A percentile compares a stretch with the other conserved stretches of the same genome.
phyloP scores from a whole-genome alignment of 257 asterid genomes.

The Fraxinus anomala region DNA sequence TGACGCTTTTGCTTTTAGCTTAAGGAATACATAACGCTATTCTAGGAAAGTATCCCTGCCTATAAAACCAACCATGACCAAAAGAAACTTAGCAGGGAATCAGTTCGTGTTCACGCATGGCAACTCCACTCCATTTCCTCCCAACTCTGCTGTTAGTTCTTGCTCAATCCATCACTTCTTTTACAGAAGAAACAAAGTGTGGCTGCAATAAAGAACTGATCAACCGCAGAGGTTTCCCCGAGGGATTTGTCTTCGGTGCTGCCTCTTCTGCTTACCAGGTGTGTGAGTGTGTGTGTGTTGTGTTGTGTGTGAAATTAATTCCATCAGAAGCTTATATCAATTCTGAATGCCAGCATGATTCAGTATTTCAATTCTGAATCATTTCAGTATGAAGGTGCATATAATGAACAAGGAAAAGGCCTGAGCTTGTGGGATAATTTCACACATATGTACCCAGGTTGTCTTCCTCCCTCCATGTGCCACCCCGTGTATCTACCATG shows the following conservation, averaged over 20 bases:
- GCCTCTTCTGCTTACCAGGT: constrained; percentile 58
- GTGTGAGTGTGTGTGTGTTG: not conserved
- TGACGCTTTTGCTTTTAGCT: not conserved
- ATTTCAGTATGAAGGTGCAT: constrained; percentile 43
- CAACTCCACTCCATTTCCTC: not conserved
- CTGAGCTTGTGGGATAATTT: constrained; percentile 48
- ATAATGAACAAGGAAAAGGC: constrained; percentile 41
- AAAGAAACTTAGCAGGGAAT: not conserved
- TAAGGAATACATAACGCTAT: not conserved
- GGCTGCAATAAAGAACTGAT: constrained; percentile 17
- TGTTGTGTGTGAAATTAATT: not conserved
- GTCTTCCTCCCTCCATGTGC: not conserved
- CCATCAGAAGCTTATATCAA: not conserved
- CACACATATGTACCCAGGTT: constrained; percentile 54
- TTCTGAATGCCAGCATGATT: not conserved
- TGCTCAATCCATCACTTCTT: not conserved
- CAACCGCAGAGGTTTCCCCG: constrained; percentile 31
- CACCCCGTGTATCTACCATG: not conserved
- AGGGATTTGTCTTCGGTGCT: constrained; percentile 44
- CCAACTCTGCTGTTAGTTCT: not conserved
- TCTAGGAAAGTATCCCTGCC: not conserved
- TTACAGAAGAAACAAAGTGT: constrained; percentile 25
- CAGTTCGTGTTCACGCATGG: not conserved
- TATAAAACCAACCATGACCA: not conserved
- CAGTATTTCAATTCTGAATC: not conserved